Base-by-base conservation (phyloP, 1,284 basidiomycete genomes). In the Mycosarcoma maydis region DNA sequence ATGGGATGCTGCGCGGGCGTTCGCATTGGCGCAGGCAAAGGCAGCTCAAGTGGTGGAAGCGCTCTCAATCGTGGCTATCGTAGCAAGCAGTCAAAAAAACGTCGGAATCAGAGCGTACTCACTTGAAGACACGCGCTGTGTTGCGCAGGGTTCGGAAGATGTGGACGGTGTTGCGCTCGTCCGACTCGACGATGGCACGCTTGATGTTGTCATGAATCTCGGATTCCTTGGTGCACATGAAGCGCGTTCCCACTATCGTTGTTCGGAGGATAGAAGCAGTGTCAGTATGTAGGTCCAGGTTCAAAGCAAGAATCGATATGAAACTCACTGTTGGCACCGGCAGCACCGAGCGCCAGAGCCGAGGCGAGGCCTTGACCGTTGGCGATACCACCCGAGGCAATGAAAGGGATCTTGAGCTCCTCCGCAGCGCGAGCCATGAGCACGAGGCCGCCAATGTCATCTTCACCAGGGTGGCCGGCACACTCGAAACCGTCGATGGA, bases 391-490 rank as follows among this genome's bases (percentile, higher is more conserved):
- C 93, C 93, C 3, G 92, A 94, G 1, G 94, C 92, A 68, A 97
- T 88, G 82, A 89, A 97, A 5, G 94, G 94, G 41, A 91, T 85
- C 49, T 88, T 88, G 56, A 96, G 85, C 75, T 94, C 91, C 76
- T 92, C 88, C 2, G 90, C 90, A 1, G 94, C 92, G 49, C 92
- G 87, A 3, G 94, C 94, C 73, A 93, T 90, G 82, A 97, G 83
- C 5, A 96, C 89, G n/a, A 97, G 80, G 6, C 91, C 92, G 10
- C 92, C 92, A 30, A 96, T 91, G 81, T 97, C 94, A 54, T 96
- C 91, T 80, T 97, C 94, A 62, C 94, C 94, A 6, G 93, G 94
- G 82, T 96, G 92, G 26, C 94, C 94, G 33, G 92, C 92, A 78
- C 90, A 90, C 47, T 91, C 79, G 27, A 76, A 77, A 22, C 79